Evolutionary conservation across 1,284 basidiomycete genomes (phyloP).

Genomic region (Puccinia horiana): DNA sequence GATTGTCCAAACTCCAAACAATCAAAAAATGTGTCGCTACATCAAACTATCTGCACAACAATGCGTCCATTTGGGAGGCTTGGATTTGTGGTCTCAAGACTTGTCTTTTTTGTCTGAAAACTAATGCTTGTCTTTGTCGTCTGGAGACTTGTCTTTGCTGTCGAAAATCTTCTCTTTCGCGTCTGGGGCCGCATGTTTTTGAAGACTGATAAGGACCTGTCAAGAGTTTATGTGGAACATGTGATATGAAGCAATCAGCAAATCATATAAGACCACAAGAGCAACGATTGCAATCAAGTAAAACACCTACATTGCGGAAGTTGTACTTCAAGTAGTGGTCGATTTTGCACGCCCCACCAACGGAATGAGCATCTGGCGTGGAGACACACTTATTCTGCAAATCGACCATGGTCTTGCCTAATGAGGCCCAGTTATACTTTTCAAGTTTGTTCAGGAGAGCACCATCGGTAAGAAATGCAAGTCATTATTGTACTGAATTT

Average conservation of each 20-base stretch:
- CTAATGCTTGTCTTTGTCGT: too few species aligned
- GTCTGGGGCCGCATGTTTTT: not conserved
- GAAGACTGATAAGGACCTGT: slow-evolving; percentile 28
- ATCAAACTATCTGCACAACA: too few species aligned
- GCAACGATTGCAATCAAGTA: too few species aligned
- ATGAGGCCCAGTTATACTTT: slow-evolving; percentile 19
- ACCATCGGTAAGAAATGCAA: not conserved
- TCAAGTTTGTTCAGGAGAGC: not conserved
- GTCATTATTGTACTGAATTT: not conserved
- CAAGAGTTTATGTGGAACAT: not conserved
- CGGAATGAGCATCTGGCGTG: not conserved
- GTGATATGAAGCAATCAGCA: not conserved
- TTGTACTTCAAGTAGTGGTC: not conserved
- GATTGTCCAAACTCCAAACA: too few species aligned
- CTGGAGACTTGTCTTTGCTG: too few species aligned
- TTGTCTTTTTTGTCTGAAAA: too few species aligned
- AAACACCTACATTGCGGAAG: slow-evolving; percentile 7
- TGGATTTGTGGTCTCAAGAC: too few species aligned
- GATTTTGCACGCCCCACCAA: slow-evolving; percentile 31
- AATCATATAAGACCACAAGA: not conserved
- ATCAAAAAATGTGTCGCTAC: too few species aligned
- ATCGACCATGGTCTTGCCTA: not conserved
- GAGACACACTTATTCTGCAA: not conserved
- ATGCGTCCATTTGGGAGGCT: too few species aligned
- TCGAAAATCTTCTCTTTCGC: not conserved